Base-by-base conservation (phyloP, 2,329 filamentous ascomycete species). In the Plenodomus lindquistii region DNA sequence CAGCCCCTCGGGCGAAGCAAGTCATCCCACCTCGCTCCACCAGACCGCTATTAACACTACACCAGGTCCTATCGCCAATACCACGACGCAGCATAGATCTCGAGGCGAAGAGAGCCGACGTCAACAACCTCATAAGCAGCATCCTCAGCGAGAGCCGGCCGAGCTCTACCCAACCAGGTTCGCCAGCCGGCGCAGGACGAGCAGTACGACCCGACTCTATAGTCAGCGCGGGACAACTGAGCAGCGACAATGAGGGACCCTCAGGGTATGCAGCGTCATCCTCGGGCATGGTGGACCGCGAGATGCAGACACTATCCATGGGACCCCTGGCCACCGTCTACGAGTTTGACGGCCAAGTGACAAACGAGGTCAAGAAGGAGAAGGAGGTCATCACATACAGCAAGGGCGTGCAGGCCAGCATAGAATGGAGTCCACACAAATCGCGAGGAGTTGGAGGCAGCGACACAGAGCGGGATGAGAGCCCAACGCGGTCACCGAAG, bases 341-440 rank as follows among this genome's bases (percentile, higher is more conserved):
- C 73, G 92, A 96, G 72, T 88, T 85, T 56, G 85, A 88, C 1
- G 87, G 89, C 1, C 87, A 85, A 17, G 88, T 86, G 56, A 85
- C 87, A 1, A 87, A 88, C 1, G 87, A 86, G 18, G 85, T 87
- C 27, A 83, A 79, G 43, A 84, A 79, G 27, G 76, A 77, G 57
- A 63, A 60, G 42, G 94, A 99, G 73, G 80, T 96, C 50, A 91
- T 96, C 67, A 96, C 91, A 44, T 99, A 99, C 79, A 97, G 89
- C 80, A 97, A 97, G 77, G 92, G 86, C 46, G 91, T 97, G 18
- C 95, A 99, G 73, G 97, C 94, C 15, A 85, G 87, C 18, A 88
- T 91, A 63, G 85, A 87, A 54, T 89, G 89, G 84, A 78, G 80
- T 16, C 74, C 75, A 6, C 77, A 79, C 4, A 76, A 79, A 47